A percentile compares a stretch with the other conserved stretches of the same genome.
phyloP scores from a whole-genome alignment of 2,329 filamentous ascomycete genomes.

The Xylariaceae sp. region DNA sequence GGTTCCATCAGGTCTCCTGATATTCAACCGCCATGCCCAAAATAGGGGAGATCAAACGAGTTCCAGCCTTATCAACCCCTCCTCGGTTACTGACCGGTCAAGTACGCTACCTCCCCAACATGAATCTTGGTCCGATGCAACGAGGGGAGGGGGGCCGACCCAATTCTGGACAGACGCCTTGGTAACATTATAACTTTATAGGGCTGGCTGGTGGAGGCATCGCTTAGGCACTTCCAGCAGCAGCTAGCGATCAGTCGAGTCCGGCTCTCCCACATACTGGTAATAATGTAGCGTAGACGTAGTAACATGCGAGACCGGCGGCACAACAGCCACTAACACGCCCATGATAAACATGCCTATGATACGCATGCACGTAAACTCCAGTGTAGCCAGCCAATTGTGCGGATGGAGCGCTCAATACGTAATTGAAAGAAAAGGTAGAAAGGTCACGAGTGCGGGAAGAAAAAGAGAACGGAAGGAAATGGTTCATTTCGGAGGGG shows the following conservation, averaged over 20 bases:
- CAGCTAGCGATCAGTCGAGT: too few relatives aligned
- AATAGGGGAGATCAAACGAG: not conserved
- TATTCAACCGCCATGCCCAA: not conserved
- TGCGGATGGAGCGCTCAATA: too few relatives aligned
- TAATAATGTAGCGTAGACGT: too few relatives aligned
- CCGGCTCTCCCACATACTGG: too few relatives aligned
- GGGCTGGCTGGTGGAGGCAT: constrained; percentile 8
- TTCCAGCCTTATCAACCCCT: constrained; percentile 6
- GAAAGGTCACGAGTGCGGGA: not conserved
- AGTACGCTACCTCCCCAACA: constrained; percentile 2
- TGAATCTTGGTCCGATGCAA: constrained; percentile 5
- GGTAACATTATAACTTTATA: constrained; percentile 12
- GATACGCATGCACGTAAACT: too few relatives aligned
- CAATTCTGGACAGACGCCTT: constrained; percentile 1
- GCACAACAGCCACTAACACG: too few relatives aligned
- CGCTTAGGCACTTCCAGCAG: not conserved
- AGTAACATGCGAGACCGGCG: too few relatives aligned
- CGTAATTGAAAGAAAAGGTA: not conserved
- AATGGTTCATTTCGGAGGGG: too few relatives aligned
- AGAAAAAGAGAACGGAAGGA: not conserved
- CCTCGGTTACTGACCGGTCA: not conserved
- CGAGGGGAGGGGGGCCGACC: not conserved
- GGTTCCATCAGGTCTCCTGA: not conserved
- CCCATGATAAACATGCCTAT: too few relatives aligned
- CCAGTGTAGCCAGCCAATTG: too few relatives aligned